Conservation (phyloP, 352 stramenopile genomes). For the Phytophthora fragariaefolia region DNA sequence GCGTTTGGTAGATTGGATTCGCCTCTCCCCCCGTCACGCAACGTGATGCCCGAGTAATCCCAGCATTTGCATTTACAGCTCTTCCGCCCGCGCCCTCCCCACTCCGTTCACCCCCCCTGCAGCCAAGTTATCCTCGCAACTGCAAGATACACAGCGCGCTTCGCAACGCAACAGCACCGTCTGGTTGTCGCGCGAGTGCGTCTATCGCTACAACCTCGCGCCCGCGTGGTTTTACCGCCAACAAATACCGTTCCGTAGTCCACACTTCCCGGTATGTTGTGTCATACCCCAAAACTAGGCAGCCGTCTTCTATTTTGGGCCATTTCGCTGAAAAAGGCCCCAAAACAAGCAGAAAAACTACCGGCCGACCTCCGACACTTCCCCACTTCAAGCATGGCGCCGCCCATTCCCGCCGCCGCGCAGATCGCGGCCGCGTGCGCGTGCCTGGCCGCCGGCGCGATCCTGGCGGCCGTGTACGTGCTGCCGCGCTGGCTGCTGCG, state of each 20-base stretch:
- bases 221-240: not conserved
- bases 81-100: not conserved
- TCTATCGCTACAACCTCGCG: not conserved
- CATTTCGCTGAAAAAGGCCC: too few species aligned
- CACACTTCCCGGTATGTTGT: too few species aligned
- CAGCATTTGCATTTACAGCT: conserved; percentile 41
- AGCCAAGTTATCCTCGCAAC: not conserved
- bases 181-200: not conserved
- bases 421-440: conserved; percentile 34
- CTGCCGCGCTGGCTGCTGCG: conserved; percentile 76
- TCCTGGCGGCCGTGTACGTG: conserved; percentile 70
- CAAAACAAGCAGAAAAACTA: too few species aligned
- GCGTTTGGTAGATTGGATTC: conserved; percentile 45
- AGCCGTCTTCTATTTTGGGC: too few species aligned
- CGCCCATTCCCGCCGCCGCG: not conserved
- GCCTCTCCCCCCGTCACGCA: conserved; percentile 13
- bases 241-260: too few species aligned
- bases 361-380: too few species aligned
- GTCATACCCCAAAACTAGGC: too few species aligned
- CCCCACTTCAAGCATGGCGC: not conserved
- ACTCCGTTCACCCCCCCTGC: not conserved
- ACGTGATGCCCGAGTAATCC: conserved; percentile 43
- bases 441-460: conserved; percentile 30
- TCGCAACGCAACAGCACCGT: not conserved
- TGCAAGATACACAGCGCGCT: not conserved